phyloP scores from a whole-genome alignment of 148 eudicot species.

The Cornus kousa region DNA sequence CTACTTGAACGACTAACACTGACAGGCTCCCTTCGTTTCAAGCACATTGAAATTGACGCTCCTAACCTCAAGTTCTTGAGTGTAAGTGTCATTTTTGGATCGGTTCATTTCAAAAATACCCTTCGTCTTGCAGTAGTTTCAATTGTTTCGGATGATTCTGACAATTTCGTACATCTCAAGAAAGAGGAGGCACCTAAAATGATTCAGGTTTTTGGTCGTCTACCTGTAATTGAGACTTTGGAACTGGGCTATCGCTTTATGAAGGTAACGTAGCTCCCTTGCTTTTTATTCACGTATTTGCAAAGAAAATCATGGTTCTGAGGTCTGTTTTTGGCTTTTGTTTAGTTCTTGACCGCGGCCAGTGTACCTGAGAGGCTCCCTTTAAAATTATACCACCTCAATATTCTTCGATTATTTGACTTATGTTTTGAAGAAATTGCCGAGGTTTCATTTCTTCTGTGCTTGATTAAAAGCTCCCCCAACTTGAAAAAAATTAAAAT shows the following conservation, averaged over 20 bases:
- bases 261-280: not conserved
- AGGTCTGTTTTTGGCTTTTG: not conserved
- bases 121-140: not conserved
- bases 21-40: no score
- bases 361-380: not conserved
- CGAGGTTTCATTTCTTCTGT: not conserved
- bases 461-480: conserved; percentile 16
- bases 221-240: not conserved
- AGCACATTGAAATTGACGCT: not conserved
- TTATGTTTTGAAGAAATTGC: not conserved
- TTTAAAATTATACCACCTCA: not conserved
- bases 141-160: no score
- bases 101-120: not conserved
- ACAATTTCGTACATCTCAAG: no score
- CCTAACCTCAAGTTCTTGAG: not conserved
- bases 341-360: not conserved
- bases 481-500: not conserved
- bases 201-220: not conserved
- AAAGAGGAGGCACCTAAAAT: no score
- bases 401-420: not conserved
- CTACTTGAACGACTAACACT: conserved; percentile 3
- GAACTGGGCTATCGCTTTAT: not conserved
- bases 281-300: not conserved
- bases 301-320: not conserved
- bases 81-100: not conserved